These are phyloP conservation scores for Teunomyces funiuensis DNA, from an alignment of 805 yeast genomes.

Conservation along the genomic window DNA sequence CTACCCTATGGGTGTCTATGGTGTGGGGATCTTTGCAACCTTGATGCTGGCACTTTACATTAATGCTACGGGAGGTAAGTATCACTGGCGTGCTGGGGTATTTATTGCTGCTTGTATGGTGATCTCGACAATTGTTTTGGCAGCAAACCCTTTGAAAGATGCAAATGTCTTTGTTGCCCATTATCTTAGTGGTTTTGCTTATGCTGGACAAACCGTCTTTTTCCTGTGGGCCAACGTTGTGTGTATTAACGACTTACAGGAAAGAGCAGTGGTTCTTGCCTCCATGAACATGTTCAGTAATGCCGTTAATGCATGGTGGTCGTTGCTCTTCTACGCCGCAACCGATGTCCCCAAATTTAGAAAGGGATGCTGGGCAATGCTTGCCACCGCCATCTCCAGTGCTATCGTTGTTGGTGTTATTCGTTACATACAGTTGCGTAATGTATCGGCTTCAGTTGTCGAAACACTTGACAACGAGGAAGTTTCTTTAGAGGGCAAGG, in stretches of 20 bases:
- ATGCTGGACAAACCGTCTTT: constrained; percentile 60
- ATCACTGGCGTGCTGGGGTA: constrained; percentile 54
- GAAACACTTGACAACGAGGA: not conserved
- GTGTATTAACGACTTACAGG: constrained; percentile 58
- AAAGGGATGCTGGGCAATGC: constrained; percentile 57
- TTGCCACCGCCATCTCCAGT: constrained; percentile 49
- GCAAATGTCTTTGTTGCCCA: constrained; percentile 52
- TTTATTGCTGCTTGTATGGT: constrained; percentile 44
- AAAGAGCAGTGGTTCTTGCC: constrained; percentile 62
- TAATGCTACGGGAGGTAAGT: constrained; percentile 39
- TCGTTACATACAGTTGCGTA: constrained; percentile 43
- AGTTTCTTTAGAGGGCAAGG: not conserved
- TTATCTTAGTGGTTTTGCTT: constrained; percentile 52
- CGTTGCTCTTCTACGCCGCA: constrained; percentile 52
- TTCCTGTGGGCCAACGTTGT: constrained; percentile 66
- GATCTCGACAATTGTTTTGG: constrained; percentile 47
- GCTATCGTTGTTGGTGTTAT: constrained; percentile 41
- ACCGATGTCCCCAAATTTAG: constrained; percentile 50
- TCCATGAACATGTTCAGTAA: constrained; percentile 66
- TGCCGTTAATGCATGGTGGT: constrained; percentile 68
- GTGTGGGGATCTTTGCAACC: constrained; percentile 50
- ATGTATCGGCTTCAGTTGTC: constrained; percentile 15
- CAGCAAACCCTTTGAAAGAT: constrained; percentile 39
- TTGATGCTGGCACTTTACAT: constrained; percentile 44
- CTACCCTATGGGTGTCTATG: constrained; percentile 56